Evolutionary conservation across 805 yeast genomes (phyloP).

Genomic region (Kuraishia molischiana): DNA sequence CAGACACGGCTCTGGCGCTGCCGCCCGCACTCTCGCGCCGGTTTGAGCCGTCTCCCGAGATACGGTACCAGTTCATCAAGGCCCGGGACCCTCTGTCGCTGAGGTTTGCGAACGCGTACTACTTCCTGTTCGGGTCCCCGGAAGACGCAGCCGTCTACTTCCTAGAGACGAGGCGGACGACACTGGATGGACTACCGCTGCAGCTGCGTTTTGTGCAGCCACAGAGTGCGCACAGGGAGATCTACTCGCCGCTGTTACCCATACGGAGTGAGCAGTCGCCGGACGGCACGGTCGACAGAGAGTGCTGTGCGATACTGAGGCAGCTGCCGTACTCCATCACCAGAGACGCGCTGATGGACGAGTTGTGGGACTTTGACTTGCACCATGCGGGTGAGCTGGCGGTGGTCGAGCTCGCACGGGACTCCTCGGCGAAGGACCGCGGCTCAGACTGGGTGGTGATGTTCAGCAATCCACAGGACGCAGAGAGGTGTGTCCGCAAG

Average conservation of each 20-base stretch:
- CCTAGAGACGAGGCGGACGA: slow-evolving; percentile 36
- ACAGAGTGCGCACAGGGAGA: not conserved
- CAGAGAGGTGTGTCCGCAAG: slow-evolving; percentile 39
- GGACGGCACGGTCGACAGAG: slow-evolving; percentile 11
- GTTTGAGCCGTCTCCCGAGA: not conserved
- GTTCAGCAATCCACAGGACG: slow-evolving; percentile 35
- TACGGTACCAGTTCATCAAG: slow-evolving; percentile 29
- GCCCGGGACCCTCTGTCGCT: slow-evolving; percentile 38
- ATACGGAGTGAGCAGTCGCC: not conserved
- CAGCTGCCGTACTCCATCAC: slow-evolving; percentile 38
- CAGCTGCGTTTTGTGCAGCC: slow-evolving; percentile 34
- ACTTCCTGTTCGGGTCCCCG: slow-evolving; percentile 36
- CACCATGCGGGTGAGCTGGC: slow-evolving; percentile 14
- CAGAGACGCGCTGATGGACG: slow-evolving; percentile 20
- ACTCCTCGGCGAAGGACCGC: slow-evolving; percentile 6
- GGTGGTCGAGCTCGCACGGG: not conserved
- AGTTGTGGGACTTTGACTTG: slow-evolving; percentile 42
- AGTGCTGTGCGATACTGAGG: slow-evolving; percentile 27
- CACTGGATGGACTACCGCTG: slow-evolving; percentile 40
- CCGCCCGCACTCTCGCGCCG: not conserved
- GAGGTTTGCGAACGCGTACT: slow-evolving; percentile 37
- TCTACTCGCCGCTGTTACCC: too few species aligned
- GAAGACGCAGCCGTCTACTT: slow-evolving; percentile 42
- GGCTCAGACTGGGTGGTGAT: slow-evolving; percentile 25
- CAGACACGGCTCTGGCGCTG: not conserved